These are phyloP conservation scores for Jaltomata sinuosa DNA, from an alignment of 257 asterid species.

Conservation along the genomic window DNA sequence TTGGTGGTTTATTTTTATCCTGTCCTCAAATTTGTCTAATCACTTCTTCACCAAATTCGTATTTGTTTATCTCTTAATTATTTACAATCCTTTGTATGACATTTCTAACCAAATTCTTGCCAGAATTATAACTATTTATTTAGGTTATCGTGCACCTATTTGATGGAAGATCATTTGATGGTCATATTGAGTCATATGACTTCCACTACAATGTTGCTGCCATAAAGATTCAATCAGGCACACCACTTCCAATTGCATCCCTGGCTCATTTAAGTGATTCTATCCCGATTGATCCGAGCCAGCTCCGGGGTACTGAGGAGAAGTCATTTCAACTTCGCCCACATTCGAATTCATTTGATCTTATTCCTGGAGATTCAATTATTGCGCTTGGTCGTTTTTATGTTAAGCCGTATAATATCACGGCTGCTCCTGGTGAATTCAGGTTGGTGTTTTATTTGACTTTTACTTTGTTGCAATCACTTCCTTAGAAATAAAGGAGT, in stretches of 20 bases:
- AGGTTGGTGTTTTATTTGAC: not conserved
- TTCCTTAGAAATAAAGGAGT: not conserved
- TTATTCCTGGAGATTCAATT: not conserved
- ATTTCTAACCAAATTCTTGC: not conserved
- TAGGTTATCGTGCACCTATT: not conserved
- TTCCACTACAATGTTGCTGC: not conserved
- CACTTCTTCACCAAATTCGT: not conserved
- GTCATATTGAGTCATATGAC: not conserved
- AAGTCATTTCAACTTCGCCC: not conserved
- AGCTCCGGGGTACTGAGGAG: not conserved
- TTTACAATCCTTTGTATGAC: not conserved
- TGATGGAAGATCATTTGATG: not conserved
- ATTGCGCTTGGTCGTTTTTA: not conserved
- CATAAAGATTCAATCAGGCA: not conserved
- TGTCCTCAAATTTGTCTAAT: not conserved
- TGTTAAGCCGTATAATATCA: not conserved
- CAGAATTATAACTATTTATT: not conserved
- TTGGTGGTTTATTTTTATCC: not conserved
- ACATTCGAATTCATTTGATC: not conserved
- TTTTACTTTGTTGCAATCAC: not conserved
- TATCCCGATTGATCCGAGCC: not conserved
- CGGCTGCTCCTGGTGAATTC: constrained; percentile 5
- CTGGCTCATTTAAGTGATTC: not conserved
- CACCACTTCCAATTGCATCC: not conserved
- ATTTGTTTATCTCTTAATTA: not conserved